Percentiles rank a stretch among this genome's conserved stretches.
Evolutionary conservation across 805 yeast species (phyloP).

Genomic region (Tetrapisispora fleetii): DNA sequence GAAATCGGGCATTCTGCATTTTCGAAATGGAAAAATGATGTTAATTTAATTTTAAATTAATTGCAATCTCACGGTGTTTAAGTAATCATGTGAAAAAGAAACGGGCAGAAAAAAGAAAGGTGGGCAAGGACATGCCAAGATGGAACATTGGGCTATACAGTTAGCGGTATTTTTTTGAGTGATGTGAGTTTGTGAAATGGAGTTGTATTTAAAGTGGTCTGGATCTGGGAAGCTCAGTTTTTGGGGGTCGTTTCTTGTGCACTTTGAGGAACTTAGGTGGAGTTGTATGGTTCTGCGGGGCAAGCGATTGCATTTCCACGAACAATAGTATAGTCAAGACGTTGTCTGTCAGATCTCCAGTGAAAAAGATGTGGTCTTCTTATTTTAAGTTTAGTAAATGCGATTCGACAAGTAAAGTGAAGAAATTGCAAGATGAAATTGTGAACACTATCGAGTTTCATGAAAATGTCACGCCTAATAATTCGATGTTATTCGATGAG

Average conservation of each 20-base stretch:
- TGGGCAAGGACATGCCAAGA: too few species aligned
- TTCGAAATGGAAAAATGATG: neutral
- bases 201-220: too few species aligned
- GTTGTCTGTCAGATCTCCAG: neutral
- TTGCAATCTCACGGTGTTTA: neutral
- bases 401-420: constrained; percentile 5
- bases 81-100: neutral
- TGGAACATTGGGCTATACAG: too few species aligned
- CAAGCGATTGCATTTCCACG: neutral
- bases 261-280: too few species aligned
- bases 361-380: constrained; percentile 8
- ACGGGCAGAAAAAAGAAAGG: too few species aligned
- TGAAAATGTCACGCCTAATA: constrained; percentile 8
- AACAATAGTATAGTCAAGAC: neutral
- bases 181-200: too few species aligned
- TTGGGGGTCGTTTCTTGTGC: too few species aligned
- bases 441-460: constrained; percentile 8
- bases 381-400: constrained; percentile 4
- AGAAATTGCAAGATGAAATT: constrained; percentile 16
- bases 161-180: too few species aligned
- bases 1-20: neutral
- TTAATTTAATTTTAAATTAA: too few species aligned
- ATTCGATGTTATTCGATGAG: constrained; percentile 15
- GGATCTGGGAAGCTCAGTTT: too few species aligned
- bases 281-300: too few species aligned